Conservation (phyloP, 2,329 filamentous ascomycete species). For the Epichloe amarillans region DNA sequence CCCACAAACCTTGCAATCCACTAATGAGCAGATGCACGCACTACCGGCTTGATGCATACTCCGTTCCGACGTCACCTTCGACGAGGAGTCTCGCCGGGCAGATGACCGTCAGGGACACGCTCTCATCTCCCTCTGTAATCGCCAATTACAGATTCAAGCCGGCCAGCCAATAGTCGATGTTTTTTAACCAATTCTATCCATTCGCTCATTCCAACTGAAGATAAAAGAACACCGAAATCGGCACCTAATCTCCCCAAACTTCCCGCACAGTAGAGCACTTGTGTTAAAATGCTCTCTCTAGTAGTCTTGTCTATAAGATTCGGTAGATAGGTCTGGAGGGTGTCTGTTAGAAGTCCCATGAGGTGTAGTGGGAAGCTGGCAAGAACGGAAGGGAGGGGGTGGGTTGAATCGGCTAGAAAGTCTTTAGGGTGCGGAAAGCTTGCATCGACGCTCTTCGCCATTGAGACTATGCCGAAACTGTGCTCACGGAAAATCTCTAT, state of each 20-base stretch:
- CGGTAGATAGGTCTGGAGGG: constrained; percentile 62
- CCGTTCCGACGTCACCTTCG: no score
- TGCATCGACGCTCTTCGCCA: constrained; percentile 73
- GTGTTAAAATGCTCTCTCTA: constrained; percentile 77
- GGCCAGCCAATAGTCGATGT: constrained; percentile 71
- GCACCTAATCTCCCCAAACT: constrained; percentile 81
- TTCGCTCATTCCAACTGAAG: constrained; percentile 44
- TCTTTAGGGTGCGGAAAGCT: constrained; percentile 14
- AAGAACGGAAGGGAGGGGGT: constrained; percentile 59
- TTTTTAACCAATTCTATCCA: constrained; percentile 86
- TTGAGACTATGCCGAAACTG: constrained; percentile 87
- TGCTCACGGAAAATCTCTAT: constrained; percentile 97
- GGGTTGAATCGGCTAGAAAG: constrained; percentile 24
- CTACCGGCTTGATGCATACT: not conserved
- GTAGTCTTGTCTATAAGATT: constrained; percentile 68
- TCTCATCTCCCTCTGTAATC: constrained; percentile 23
- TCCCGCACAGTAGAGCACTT: constrained; percentile 85
- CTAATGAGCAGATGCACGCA: not conserved
- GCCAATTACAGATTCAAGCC: constrained; percentile 56
- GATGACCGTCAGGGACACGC: no score
- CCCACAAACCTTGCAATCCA: not conserved
- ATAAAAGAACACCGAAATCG: constrained; percentile 83
- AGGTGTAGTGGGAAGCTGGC: constrained; percentile 77
- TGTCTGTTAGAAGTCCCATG: constrained; percentile 66
- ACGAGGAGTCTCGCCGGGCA: no score